Conservation (phyloP, 257 asterid genomes). For the Jacaranda mimosifolia region DNA sequence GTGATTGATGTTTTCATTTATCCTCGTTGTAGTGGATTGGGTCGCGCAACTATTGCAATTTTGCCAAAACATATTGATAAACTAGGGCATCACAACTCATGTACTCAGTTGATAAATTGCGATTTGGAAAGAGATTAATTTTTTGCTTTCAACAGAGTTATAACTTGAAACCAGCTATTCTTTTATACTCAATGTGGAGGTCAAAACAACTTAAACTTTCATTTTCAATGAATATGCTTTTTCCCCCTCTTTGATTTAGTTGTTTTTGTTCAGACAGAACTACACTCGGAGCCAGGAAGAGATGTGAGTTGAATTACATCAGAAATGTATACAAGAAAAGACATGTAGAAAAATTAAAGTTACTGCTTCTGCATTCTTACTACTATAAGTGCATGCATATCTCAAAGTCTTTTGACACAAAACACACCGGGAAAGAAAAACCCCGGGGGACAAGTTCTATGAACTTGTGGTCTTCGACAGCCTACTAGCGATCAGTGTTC, state of each 20-base stretch:
- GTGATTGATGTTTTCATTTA: background rate
- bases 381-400: constrained; percentile 12
- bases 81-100: background rate
- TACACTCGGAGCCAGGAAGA: constrained; percentile 4
- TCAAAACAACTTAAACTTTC: background rate
- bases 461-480: background rate
- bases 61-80: background rate
- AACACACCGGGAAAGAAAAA: constrained; percentile 8
- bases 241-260: background rate
- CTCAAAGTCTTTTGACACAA: background rate
- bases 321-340: background rate
- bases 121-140: background rate
- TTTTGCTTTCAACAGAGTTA: background rate
- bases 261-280: background rate
- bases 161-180: background rate
- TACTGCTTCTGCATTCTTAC: constrained; percentile 15
- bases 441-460: background rate
- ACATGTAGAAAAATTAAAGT: background rate
- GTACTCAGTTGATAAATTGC: background rate
- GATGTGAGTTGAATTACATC: background rate
- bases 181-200: background rate
- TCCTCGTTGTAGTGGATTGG: background rate
- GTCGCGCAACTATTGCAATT: background rate
- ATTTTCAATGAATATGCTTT: background rate
- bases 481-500: background rate